Percentiles rank a stretch among this genome's conserved stretches.
phyloP scores from a whole-genome alignment of 2,329 filamentous ascomycete species.

The Gaeumannomyces sp. region DNA sequence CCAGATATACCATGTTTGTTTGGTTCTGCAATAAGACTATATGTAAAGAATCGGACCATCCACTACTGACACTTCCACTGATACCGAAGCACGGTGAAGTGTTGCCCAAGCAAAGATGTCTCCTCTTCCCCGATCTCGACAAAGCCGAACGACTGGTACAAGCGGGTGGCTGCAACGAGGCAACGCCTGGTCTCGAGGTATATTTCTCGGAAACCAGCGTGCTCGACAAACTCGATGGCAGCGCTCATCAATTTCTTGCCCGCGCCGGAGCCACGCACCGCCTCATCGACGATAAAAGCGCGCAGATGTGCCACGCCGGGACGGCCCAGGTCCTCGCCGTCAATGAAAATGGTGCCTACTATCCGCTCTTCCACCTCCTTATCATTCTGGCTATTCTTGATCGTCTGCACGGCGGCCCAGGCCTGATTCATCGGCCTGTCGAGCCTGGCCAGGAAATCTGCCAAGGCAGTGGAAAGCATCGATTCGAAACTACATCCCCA shows the following conservation, averaged over 20 bases:
- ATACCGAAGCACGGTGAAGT: neutral
- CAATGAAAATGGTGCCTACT: conserved; percentile 22
- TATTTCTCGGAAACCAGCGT: conserved; percentile 19
- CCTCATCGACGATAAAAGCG: conserved; percentile 24
- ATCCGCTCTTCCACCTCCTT: conserved; percentile 16
- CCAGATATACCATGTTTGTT: neutral
- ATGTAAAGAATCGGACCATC: neutral
- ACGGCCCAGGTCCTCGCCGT: conserved; percentile 18
- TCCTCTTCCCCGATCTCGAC: neutral
- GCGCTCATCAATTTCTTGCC: conserved; percentile 20
- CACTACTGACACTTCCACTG: neutral
- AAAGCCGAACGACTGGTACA: conserved; percentile 24
- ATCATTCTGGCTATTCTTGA: neutral
- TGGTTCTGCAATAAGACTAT: neutral
- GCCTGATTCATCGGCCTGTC: conserved; percentile 19
- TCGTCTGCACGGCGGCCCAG: conserved; percentile 20
- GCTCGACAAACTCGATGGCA: conserved; percentile 22
- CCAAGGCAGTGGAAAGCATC: conserved; percentile 15
- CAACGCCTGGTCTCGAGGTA: conserved; percentile 19
- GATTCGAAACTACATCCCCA: conserved; percentile 23
- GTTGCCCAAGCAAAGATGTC: neutral
- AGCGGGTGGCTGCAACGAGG: conserved; percentile 18
- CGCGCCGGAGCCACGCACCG: conserved; percentile 18
- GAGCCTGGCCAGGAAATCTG: conserved; percentile 18
- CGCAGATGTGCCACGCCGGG: conserved; percentile 19